A percentile compares a stretch with the other conserved stretches of the same genome.
phyloP scores from a whole-genome alignment of 1,139 yeast genomes.

The Lodderomyces metapsilosis region DNA sequence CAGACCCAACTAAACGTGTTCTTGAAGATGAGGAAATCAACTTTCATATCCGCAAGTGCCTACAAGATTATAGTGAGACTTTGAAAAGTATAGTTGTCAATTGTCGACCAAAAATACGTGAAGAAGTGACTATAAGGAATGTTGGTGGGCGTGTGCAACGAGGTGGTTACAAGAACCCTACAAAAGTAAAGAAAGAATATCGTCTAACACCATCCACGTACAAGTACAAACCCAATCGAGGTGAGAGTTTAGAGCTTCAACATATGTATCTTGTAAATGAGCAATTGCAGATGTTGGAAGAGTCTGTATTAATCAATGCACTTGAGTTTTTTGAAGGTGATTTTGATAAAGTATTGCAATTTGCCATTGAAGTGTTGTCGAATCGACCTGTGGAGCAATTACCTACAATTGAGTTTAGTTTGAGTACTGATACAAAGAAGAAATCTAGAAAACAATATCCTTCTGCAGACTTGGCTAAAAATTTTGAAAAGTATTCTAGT shows the following conservation, averaged over 20 bases:
- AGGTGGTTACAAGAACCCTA: slow-evolving; percentile 7
- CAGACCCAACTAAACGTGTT: background rate
- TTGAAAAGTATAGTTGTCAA: slow-evolving; percentile 29
- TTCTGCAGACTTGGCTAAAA: background rate
- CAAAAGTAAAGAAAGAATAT: background rate
- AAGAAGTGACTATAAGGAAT: slow-evolving; percentile 5
- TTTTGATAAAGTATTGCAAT: slow-evolving; percentile 27
- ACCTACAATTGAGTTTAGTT: background rate
- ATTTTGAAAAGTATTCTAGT: slow-evolving; percentile 1
- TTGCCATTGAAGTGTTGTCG: slow-evolving; percentile 16
- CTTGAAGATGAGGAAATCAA: slow-evolving; percentile 9
- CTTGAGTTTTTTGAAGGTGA: slow-evolving; percentile 42
- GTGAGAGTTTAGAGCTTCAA: slow-evolving; percentile 20
- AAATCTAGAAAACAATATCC: background rate
- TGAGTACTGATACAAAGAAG: background rate
- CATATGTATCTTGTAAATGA: slow-evolving; percentile 21
- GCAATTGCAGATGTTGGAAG: slow-evolving; percentile 21
- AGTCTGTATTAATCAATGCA: slow-evolving; percentile 35
- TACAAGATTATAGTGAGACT: slow-evolving; percentile 22
- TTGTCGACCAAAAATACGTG: slow-evolving; percentile 11
- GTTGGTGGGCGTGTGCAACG: slow-evolving; percentile 28
- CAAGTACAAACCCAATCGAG: slow-evolving; percentile 15
- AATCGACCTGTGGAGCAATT: background rate
- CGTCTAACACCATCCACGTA: slow-evolving; percentile 10
- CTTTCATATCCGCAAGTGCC: slow-evolving; percentile 13